Conservation (phyloP, 805 yeast genomes). For the Lachancea quebecensis region DNA sequence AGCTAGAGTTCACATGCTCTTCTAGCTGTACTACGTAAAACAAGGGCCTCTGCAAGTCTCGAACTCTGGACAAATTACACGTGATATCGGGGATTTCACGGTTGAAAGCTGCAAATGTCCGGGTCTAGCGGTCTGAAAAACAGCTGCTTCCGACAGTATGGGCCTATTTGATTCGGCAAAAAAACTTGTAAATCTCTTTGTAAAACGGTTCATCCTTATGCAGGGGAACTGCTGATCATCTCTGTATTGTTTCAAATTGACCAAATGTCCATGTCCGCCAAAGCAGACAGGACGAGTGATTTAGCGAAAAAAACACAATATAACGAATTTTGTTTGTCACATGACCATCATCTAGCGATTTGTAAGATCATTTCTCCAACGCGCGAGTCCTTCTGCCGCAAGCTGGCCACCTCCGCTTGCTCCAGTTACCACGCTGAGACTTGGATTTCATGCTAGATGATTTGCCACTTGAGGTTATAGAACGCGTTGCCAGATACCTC, state of each 20-base stretch:
- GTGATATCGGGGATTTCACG: too few species aligned
- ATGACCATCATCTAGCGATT: not conserved
- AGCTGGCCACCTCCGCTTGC: not conserved
- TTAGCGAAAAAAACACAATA: not conserved
- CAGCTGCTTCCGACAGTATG: too few species aligned
- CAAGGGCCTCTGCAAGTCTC: too few species aligned
- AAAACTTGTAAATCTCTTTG: constrained; percentile 97
- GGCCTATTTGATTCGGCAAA: constrained; percentile 36
- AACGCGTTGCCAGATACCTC: constrained; percentile 10
- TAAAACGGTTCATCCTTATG: constrained; percentile 99
- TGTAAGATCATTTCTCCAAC: not conserved
- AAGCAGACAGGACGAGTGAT: constrained; percentile 3
- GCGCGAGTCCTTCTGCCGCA: not conserved
- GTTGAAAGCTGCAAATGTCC: too few species aligned
- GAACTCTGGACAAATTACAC: too few species aligned
- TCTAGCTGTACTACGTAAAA: not conserved
- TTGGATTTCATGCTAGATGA: constrained; percentile 18
- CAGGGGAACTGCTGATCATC: constrained; percentile 99
- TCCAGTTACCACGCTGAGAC: not conserved
- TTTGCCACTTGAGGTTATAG: constrained; percentile 20
- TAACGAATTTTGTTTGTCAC: not conserved
- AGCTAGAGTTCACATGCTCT: not conserved
- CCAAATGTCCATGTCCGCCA: constrained; percentile 80
- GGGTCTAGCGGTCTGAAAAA: too few species aligned
- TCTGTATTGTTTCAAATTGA: constrained; percentile 99